phyloP scores from a whole-genome alignment of 176 grass and related monocot species.

The Thinopyrum elongatum region DNA sequence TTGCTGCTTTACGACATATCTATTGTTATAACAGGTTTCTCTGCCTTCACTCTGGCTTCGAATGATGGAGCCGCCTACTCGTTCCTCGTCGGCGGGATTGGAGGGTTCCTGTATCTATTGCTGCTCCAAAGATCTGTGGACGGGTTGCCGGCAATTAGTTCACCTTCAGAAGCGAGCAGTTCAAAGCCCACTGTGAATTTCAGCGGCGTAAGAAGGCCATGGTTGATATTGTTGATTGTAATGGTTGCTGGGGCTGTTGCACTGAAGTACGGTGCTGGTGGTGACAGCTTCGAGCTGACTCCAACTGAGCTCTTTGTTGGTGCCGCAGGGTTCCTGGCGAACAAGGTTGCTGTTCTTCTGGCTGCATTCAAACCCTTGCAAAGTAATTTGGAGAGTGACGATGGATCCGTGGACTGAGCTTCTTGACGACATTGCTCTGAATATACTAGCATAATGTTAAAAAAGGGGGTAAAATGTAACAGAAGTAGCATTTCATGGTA shows the following conservation, averaged over 20 bases:
- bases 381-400: slow-evolving; percentile 46
- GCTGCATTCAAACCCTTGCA: slow-evolving; percentile 82
- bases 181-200: slow-evolving; percentile 26
- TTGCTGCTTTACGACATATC: slow-evolving; percentile 67
- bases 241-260: slow-evolving; percentile 41
- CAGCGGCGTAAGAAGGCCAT: slow-evolving; percentile 55
- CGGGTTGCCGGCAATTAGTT: slow-evolving; percentile 44
- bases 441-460: neutral
- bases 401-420: neutral
- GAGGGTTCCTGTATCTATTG: slow-evolving; percentile 83
- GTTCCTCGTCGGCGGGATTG: slow-evolving; percentile 70
- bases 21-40: slow-evolving; percentile 71
- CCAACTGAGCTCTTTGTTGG: slow-evolving; percentile 62
- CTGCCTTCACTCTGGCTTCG: slow-evolving; percentile 50
- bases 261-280: slow-evolving; percentile 58
- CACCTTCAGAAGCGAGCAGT: slow-evolving; percentile 30
- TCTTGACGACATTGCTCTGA: neutral
- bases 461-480: neutral
- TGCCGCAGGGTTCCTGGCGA: slow-evolving; percentile 58
- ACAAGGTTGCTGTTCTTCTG: slow-evolving; percentile 67
- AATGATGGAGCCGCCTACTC: slow-evolving; percentile 57
- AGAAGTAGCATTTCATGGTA: neutral
- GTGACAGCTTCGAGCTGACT: slow-evolving; percentile 45
- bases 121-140: slow-evolving; percentile 80
- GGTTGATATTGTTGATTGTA: slow-evolving; percentile 61